Conservation (phyloP, 306 rosid species). For the Cicer pinnatifidum region DNA sequence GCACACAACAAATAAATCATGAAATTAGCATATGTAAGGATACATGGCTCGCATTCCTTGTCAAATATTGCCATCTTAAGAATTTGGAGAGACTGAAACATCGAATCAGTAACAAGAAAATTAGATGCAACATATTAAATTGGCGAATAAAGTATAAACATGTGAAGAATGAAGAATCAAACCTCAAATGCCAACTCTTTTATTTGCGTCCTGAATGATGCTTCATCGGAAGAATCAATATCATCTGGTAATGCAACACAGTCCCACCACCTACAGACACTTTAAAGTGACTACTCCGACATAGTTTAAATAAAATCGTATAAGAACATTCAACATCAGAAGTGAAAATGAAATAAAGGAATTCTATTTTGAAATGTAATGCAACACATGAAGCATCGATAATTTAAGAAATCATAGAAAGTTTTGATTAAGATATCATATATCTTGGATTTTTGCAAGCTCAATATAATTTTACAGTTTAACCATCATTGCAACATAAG, state of each 20-base stretch:
- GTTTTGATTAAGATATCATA: too few relatives aligned
- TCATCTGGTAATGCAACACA: slow-evolving; percentile 90
- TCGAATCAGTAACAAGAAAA: slow-evolving; percentile 45
- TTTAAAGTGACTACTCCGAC: slow-evolving; percentile 27
- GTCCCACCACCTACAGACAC: slow-evolving; percentile 92
- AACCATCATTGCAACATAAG: too few relatives aligned
- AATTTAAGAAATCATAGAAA: too few relatives aligned
- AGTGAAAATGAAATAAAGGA: slow-evolving; percentile 2
- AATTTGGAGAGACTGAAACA: slow-evolving; percentile 87
- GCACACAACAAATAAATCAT: slow-evolving; percentile 41
- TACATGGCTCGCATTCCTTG: slow-evolving; percentile 84
- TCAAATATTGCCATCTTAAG: slow-evolving; percentile 81
- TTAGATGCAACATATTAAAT: slow-evolving; percentile 24
- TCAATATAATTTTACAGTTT: too few relatives aligned
- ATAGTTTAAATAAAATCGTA: slow-evolving; percentile 36
- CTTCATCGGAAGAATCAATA: slow-evolving; percentile 74
- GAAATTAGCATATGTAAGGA: slow-evolving; percentile 59
- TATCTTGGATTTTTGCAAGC: too few relatives aligned
- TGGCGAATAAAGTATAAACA: slow-evolving; percentile 18
- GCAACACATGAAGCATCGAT: too few relatives aligned
- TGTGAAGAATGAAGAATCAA: slow-evolving; percentile 47
- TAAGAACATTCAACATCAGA: slow-evolving; percentile 28
- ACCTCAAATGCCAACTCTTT: slow-evolving; percentile 85
- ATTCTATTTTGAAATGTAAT: slow-evolving; percentile 25
- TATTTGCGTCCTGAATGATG: slow-evolving; percentile 75